Base-by-base conservation (phyloP, 352 stramenopile genomes). In the Salisapilia sapeloensis region DNA sequence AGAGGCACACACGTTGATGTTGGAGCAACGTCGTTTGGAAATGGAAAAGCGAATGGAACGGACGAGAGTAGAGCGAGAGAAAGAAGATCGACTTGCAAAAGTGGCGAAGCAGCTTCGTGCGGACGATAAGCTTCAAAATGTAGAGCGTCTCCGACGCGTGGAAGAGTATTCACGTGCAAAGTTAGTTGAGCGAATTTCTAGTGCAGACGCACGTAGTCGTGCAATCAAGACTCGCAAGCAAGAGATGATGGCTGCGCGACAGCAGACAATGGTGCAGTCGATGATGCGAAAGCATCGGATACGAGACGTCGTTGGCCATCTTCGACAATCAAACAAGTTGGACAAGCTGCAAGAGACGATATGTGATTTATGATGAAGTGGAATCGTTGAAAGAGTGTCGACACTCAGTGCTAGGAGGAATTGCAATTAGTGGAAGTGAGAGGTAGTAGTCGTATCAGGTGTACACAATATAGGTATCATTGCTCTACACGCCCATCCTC, bases 291-390 rank as follows among this genome's bases (percentile, higher is more conserved):
- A 79, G 23, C 65, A 83, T 44, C 52, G 53, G 28, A 79, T 84
- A 28, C 50, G 46, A 14, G 47, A 82, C 31, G 65, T 60, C 3
- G 59, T 87, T 18, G 65, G 81, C 33, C 56, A 84, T 25, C 48
- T 84, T 24, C 58, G 61, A 7, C 48, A 42, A 22, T 64, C 42
- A 36, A 70, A 67, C 37, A 76, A 81, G 33, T 86, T 66, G 71
- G 67, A 86, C 44, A 76, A 77, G 37, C 60, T 84, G 43, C 63
- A 83, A 35, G 66, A 81, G 17, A 71, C 56, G 63, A 27, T 12
- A 25, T 63, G 16, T 67, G 50, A 53, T 24, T 40, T 9, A 35
- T 45, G 10, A 18, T 23, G 11, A 23, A 24, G n/a, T 9, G 18
- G 38, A 22, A 9, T 9, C 25, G 1, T 23, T 20, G 31, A 45